Conservation (phyloP, 768 basidiomycete genomes). For the Hypsizygus marmoreus region DNA sequence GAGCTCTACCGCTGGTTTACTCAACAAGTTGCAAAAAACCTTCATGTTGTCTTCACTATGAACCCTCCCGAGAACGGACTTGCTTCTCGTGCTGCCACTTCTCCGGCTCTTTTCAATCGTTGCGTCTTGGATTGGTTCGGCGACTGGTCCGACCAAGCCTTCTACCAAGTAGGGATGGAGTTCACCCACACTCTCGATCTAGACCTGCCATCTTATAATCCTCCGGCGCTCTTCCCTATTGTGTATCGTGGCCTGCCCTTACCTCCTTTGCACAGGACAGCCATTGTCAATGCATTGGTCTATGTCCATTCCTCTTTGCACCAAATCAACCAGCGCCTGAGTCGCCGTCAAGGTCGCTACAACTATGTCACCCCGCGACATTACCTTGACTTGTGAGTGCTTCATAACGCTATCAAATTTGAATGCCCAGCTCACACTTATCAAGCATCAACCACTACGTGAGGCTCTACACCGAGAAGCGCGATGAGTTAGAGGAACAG, state of each 20-base stretch:
- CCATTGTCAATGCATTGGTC: constrained; percentile 92
- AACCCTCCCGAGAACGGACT: constrained; percentile 96
- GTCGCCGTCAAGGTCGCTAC: constrained; percentile 91
- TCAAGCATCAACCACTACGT: constrained; percentile 96
- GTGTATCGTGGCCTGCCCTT: constrained; percentile 81
- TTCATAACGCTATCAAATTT: constrained; percentile 6
- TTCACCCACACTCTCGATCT: constrained; percentile 94
- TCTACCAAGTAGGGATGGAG: constrained; percentile 97
- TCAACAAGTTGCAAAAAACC: constrained; percentile 94
- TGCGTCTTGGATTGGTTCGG: constrained; percentile 99
- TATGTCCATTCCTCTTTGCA: constrained; percentile 89
- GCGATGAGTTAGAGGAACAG: constrained; percentile 96
- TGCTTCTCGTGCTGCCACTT: constrained; percentile 94
- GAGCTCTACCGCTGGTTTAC: constrained; percentile 99
- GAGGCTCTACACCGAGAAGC: constrained; percentile 91
- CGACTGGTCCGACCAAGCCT: constrained; percentile 98
- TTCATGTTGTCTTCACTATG: constrained; percentile 99
- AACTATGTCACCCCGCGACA: constrained; percentile 98
- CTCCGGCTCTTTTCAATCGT: constrained; percentile 97
- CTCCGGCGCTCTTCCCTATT: constrained; percentile 85
- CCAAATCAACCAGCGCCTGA: constrained; percentile 85
- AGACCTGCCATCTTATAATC: constrained; percentile 78
- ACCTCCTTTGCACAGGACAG: constrained; percentile 89
- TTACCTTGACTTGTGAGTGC: constrained; percentile 94
- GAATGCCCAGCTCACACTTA: constrained; percentile 11